Conservation (phyloP, 202 grass and related monocot species). For the Hordeum pubiflorum region DNA sequence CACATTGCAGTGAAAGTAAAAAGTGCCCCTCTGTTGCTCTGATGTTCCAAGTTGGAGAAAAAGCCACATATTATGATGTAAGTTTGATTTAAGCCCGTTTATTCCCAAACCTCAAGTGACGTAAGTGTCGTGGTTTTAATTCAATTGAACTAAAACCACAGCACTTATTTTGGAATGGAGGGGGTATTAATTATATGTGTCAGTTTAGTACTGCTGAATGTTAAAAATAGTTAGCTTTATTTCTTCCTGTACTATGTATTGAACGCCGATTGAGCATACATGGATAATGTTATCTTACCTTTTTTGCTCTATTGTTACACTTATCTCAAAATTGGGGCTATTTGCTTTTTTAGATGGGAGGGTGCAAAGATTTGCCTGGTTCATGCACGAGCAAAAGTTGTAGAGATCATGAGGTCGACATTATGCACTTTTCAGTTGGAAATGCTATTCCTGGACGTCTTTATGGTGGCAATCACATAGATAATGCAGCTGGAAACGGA, state of each 20-base stretch:
- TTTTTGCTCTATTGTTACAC: constrained; percentile 7
- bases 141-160: too few species aligned
- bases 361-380: constrained; percentile 54
- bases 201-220: neutral
- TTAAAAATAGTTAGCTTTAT: neutral
- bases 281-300: neutral
- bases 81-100: constrained; percentile 24
- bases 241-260: neutral
- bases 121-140: too few species aligned
- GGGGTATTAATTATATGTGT: neutral
- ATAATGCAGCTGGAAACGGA: constrained; percentile 75
- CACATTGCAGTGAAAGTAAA: constrained; percentile 41
- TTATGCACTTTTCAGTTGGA: constrained; percentile 93
- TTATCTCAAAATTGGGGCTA: neutral
- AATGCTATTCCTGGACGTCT: constrained; percentile 95
- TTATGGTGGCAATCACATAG: constrained; percentile 87
- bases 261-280: neutral
- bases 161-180: too few species aligned
- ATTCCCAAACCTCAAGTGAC: constrained; percentile 6
- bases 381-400: constrained; percentile 83
- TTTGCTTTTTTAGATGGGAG: constrained; percentile 74
- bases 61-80: constrained; percentile 84
- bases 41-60: constrained; percentile 98
- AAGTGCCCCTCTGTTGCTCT: constrained; percentile 95
- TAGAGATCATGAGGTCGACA: constrained; percentile 84